Evolutionary conservation across 768 basidiomycete species (phyloP).

Genomic region (Melanogaster broomeanus): DNA sequence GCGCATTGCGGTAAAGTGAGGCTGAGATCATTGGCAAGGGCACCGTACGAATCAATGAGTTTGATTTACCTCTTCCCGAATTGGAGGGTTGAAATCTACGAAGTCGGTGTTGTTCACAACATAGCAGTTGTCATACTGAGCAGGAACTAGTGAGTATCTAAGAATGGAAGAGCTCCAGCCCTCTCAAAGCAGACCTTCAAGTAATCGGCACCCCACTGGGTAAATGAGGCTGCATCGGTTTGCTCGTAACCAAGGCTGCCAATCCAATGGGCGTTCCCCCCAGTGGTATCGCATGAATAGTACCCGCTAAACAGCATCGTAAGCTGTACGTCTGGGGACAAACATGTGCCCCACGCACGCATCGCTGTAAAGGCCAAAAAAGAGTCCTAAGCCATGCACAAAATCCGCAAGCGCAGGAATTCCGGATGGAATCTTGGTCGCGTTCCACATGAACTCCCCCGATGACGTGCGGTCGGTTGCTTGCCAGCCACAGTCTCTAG

Average conservation of each 20-base stretch:
- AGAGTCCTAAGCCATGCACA: constrained; percentile 8
- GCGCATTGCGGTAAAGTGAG: constrained; percentile 4
- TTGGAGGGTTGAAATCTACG: background rate
- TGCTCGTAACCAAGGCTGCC: constrained; percentile 12
- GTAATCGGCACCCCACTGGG: constrained; percentile 10
- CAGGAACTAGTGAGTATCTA: background rate
- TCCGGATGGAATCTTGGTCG: constrained; percentile 9
- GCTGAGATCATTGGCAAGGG: background rate
- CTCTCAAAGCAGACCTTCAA: constrained; percentile 9
- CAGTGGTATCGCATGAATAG: constrained; percentile 2
- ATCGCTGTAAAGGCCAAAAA: constrained; percentile 11
- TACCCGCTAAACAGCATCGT: constrained; percentile 10
- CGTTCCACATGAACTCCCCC: constrained; percentile 9
- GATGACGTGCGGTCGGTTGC: constrained; percentile 1
- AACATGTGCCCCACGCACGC: constrained; percentile 14
- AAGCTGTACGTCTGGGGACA: too few species aligned
- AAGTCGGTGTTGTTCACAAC: constrained; percentile 4
- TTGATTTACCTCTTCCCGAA: constrained; percentile 8
- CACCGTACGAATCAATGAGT: too few species aligned
- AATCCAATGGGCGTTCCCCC: background rate
- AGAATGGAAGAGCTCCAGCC: background rate
- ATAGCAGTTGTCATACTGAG: constrained; percentile 17
- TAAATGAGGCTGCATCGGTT: constrained; percentile 7
- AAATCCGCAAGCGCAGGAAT: constrained; percentile 12
- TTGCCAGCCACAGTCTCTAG: constrained; percentile 17